Evolutionary conservation across 2,329 filamentous ascomycete genomes (phyloP).

Genomic region (Claviceps purpurea): DNA sequence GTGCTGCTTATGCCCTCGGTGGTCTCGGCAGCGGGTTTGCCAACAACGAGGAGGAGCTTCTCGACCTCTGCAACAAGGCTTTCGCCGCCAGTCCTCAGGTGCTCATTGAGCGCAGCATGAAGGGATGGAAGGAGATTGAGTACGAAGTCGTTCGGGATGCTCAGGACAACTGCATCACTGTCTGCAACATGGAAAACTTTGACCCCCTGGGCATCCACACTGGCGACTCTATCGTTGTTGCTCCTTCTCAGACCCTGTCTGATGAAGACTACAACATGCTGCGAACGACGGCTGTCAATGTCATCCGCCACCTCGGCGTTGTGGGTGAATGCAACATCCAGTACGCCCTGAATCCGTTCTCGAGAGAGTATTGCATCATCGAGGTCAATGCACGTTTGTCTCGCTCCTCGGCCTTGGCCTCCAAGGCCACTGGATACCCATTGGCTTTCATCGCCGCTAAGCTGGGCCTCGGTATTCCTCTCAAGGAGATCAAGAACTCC

Average conservation of each 20-base stretch:
- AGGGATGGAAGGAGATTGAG: conserved; percentile 99
- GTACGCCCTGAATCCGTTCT: conserved; percentile 91
- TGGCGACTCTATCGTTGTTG: conserved; percentile 95
- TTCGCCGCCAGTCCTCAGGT: conserved; percentile 93
- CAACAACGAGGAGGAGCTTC: conserved; percentile 68
- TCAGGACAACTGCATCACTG: conserved; percentile 96
- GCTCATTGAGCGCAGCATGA: conserved; percentile 95
- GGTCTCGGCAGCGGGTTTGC: conserved; percentile 93
- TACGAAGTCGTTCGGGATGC: conserved; percentile 96
- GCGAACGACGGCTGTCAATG: conserved; percentile 88
- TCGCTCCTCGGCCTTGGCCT: conserved; percentile 85
- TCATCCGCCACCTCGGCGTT: conserved; percentile 91
- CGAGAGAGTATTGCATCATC: conserved; percentile 95
- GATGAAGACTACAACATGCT: conserved; percentile 99
- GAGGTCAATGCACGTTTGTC: conserved; percentile 97
- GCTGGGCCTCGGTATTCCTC: conserved; percentile 81
- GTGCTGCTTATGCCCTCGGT: conserved; percentile 90
- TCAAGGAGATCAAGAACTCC: conserved; percentile 93
- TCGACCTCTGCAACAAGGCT: conserved; percentile 85
- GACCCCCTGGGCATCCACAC: conserved; percentile 97
- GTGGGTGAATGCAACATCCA: conserved; percentile 99
- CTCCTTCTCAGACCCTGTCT: conserved; percentile 89
- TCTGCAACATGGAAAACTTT: conserved; percentile 99
- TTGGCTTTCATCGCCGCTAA: conserved; percentile 95
- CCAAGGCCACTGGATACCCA: conserved; percentile 93